Evolutionary conservation across 179 eudicot species (phyloP), one percentile per base, ranked within the genome.

Genomic region (Silene coronaria): DNA sequence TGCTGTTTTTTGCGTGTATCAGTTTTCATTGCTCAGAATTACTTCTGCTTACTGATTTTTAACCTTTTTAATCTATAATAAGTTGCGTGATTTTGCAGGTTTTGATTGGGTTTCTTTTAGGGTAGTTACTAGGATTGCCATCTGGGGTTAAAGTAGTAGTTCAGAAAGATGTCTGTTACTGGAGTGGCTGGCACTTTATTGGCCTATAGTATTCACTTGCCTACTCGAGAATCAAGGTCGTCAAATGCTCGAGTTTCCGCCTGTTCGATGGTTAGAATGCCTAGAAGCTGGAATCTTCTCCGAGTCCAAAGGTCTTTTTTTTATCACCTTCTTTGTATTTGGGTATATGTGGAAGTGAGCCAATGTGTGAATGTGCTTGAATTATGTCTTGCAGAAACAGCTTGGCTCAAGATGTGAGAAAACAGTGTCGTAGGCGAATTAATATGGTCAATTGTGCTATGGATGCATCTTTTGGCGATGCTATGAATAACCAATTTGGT

Each of bases 381-480:
- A 63, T 42, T 53, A 61, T 71, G 48, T 72, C 55, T 71, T 82
- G 71, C 82, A 90, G 96, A 73, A 83, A 67, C 72, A 70, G 75
- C 78, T 76, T 78, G 80, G 76, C 77, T 72, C 71, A 78, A 26
- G 71, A 74, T 61, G 81, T 81, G 46, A 82, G 71, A 78, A 80
- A 76, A 73, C 62, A 63, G 66, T 51, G 48, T 59, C 59, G 68
- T 46, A 75, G 58, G 55, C 85, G 77, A 30, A 72, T 66, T 64
- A 75, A 51, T 12, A 75, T 75, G 69, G 68, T 90, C 62, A 87
- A 60, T 67, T 86, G 90, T 81, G 88, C 97, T 72, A 89, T 91
- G 99, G 97, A 88, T 88, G 90, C 98, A 79, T 83, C 96, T 3
- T 93, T 81, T 81, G 96, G 96, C 19, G 89, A 88, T 84, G 60